Base-by-base conservation (phyloP, 768 basidiomycete genomes). In the Clavaria fumosa region DNA sequence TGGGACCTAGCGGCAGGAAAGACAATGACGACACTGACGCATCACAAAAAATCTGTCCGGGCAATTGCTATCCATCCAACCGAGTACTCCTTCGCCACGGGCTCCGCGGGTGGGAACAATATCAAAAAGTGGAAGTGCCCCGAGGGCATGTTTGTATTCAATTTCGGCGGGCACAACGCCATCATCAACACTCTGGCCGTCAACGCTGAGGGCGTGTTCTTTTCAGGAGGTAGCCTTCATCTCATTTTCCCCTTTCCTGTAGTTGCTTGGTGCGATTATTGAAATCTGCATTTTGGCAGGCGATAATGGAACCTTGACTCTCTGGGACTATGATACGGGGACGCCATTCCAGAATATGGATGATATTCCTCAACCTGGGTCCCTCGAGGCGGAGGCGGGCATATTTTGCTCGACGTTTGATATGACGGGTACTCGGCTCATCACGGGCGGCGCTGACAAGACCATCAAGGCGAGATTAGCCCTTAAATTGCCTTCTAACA, bases 121-220 rank as follows among this genome's bases (percentile, higher is more conserved):
- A 96, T 99, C 63, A 99, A 99, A 54, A 97, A 97, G 56, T 99
- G 93, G 93, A 95, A 93, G 50, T 96, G 89, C 49, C 95, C 95
- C 4, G 88, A 96, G 45, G 95, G 95, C 32, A 57, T 74, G 2
- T 97, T 99, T 46, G 93, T 97, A 3, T 86, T 83, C 68, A 99
- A 96, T 60, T 95, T 97, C 55, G 66, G 74, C 31, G 95, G 95
- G 0, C 95, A 97, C 55, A 89, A 95, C 43, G 86, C 91, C 2
- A 96, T 97, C 58, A 86, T 99, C 66, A 99, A 99, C 57, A 90
- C 89, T 4, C 52, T 97, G 40, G 77, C 79, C 7, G 84, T 97
- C 47, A 99, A 96, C 49, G 65, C 83, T 23, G 95, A 99, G 45
- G 91, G 93, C 26, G 95, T 96, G 23, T 78, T 97, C 56, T 97